Percentiles rank a stretch among this genome's conserved stretches.
phyloP scores from a whole-genome alignment of 2,329 filamentous ascomycete genomes.

The Diplodia mutila region DNA sequence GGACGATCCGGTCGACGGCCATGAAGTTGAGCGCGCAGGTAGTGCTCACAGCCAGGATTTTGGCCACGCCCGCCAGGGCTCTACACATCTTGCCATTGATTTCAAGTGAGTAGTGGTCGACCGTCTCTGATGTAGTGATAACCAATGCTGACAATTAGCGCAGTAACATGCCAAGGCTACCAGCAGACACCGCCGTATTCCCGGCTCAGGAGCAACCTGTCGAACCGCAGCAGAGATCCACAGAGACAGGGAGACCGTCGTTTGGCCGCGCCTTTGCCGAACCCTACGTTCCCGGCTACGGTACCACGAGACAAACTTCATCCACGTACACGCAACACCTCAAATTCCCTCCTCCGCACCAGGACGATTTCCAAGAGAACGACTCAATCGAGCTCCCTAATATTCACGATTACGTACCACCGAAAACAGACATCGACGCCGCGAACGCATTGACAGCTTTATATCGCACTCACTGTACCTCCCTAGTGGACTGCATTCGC shows the following conservation, averaged over 20 bases:
- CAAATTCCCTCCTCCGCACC: slow-evolving; percentile 62
- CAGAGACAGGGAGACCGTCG: slow-evolving; percentile 45
- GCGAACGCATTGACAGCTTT: slow-evolving; percentile 83
- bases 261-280: slow-evolving; percentile 52
- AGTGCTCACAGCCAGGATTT: slow-evolving; percentile 25
- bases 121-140: neutral
- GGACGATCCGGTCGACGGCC: slow-evolving; percentile 43
- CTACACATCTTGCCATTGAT: slow-evolving; percentile 39
- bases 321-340: slow-evolving; percentile 65
- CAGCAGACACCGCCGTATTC: slow-evolving; percentile 54
- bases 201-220: slow-evolving; percentile 39
- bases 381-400: slow-evolving; percentile 80
- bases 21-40: slow-evolving; percentile 23
- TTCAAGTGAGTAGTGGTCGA: slow-evolving; percentile 36
- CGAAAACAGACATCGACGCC: slow-evolving; percentile 81
- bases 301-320: slow-evolving; percentile 45
- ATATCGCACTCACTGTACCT: slow-evolving; percentile 94
- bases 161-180: slow-evolving; percentile 49
- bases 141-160: slow-evolving; percentile 23
- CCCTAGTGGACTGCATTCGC: slow-evolving; percentile 90
- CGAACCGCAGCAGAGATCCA: slow-evolving; percentile 35
- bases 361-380: slow-evolving; percentile 63
- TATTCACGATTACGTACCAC: slow-evolving; percentile 79
- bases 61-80: slow-evolving; percentile 35
- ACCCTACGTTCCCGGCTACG: slow-evolving; percentile 49